Evolutionary conservation across 208 protist genomes (phyloP), one percentile per base, ranked within the genome.

Genomic region (Leishmania tarentolae): DNA sequence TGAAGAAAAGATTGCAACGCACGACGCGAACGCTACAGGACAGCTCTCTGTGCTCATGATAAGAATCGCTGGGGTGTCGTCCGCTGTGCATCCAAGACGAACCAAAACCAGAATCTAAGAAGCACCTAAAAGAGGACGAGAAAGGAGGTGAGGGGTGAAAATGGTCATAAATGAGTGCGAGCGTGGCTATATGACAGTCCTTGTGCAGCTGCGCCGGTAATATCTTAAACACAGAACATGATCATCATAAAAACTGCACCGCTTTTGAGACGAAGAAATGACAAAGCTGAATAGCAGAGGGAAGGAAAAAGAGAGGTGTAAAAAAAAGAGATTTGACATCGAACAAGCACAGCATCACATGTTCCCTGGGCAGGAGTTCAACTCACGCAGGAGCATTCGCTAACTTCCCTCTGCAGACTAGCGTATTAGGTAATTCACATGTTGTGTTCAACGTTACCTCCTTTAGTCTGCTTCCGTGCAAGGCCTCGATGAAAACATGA

Each of bases 1-100:
- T 91, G 88, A 44, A 95, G 87, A 17, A 94, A n/a, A n/a, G n/a
- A 66, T 63, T 84, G 75, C 0, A 83, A 70, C 13, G 87, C 83
- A 2, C 90, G 87, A 31, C 94, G 37, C 76, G n/a, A 97, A 83
- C 13, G 92, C 86, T 0, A 94, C 50, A 78, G 96, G 94, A 46
- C 90, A 96, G 31, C 95, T 47, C 59, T 94, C 90, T 46, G 91
- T 94, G 37, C 86, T 93, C 17, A 92, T 52, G 76, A 94, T 90
- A 8, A 92, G 87, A 57, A 83, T 59, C 0, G 66, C 63, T 5
- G 69, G 75, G n/a, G 83, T 86, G 40, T 94, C 83, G 11, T 71
- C 73, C 1, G 78, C 24, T 3, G n/a, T 83, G 85, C 85, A 92
- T 90, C 4, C 44, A 72, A 59, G 1, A 0, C n/a, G 47, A 9